These are phyloP conservation scores for Diaporthe longicolla DNA, from an alignment of 2,329 filamentous ascomycete genomes.

Conservation along the genomic window DNA sequence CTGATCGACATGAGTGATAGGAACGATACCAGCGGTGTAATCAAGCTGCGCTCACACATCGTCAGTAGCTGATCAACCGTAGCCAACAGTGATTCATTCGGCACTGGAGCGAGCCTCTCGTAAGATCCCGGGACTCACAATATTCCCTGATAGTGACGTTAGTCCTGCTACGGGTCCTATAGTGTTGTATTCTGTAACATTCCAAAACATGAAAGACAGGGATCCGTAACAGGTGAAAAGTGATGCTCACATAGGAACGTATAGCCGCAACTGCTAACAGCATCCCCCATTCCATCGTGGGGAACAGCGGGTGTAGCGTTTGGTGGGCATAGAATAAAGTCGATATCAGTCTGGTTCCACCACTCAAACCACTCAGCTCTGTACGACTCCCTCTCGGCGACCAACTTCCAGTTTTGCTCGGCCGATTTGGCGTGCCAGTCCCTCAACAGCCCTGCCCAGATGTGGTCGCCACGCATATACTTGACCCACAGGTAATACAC, in stretches of 20 bases:
- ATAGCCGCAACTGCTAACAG: constrained; percentile 89
- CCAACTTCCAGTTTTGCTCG: constrained; percentile 86
- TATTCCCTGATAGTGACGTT: too few relatives aligned
- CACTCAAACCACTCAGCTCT: constrained; percentile 85
- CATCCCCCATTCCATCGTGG: constrained; percentile 87
- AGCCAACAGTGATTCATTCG: not conserved
- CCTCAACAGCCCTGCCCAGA: constrained; percentile 84
- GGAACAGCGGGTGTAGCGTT: constrained; percentile 93
- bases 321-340: constrained; percentile 86
- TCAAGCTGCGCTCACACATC: constrained; percentile 72
- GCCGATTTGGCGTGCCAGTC: constrained; percentile 82
- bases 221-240: too few relatives aligned
- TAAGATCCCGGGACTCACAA: constrained; percentile 67
- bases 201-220: too few relatives aligned
- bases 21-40: constrained; percentile 86
- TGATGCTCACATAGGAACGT: constrained; percentile 97
- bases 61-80: constrained; percentile 17
- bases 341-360: constrained; percentile 81
- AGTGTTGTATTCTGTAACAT: too few relatives aligned
- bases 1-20: constrained; percentile 87
- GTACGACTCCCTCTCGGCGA: constrained; percentile 82
- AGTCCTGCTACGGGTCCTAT: too few relatives aligned
- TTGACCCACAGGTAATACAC: constrained; percentile 92
- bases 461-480: constrained; percentile 80
- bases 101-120: not conserved